phyloP scores from a whole-genome alignment of 192 early-diverging fungal genomes.

The Podila horticola region DNA sequence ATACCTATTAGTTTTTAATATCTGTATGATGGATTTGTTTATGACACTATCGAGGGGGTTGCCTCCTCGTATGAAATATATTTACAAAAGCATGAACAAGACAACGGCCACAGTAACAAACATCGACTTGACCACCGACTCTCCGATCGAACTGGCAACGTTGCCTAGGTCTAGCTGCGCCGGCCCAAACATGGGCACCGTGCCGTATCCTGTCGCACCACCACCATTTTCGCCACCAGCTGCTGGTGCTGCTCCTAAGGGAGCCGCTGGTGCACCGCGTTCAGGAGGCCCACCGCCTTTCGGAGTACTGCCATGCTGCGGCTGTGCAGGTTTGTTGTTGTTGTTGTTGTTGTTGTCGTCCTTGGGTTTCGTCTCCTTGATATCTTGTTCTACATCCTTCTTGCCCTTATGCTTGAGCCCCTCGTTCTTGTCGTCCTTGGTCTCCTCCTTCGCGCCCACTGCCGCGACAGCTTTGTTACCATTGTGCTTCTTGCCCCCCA shows the following conservation, averaged over 20 bases:
- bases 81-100: neutral
- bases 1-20: too few species aligned
- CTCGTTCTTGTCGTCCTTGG: neutral
- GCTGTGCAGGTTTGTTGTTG: neutral
- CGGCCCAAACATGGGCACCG: conserved; percentile 15
- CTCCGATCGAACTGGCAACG: neutral
- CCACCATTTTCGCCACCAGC: neutral
- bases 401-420: neutral
- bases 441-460: neutral
- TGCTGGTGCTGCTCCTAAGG: neutral
- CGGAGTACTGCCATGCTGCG: too few species aligned
- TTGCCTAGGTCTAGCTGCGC: conserved; percentile 7
- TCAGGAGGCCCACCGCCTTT: too few species aligned
- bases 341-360: neutral
- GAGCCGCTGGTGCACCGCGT: neutral
- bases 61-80: too few species aligned
- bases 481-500: neutral
- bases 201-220: conserved; percentile 6
- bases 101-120: neutral
- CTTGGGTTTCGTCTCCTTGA: neutral
- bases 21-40: too few species aligned
- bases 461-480: neutral
- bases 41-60: too few species aligned
- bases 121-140: neutral
- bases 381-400: neutral